Evolutionary conservation across 495 filamentous ascomycete genomes (phyloP).

Genomic region (Trichoderma asperelloides): DNA sequence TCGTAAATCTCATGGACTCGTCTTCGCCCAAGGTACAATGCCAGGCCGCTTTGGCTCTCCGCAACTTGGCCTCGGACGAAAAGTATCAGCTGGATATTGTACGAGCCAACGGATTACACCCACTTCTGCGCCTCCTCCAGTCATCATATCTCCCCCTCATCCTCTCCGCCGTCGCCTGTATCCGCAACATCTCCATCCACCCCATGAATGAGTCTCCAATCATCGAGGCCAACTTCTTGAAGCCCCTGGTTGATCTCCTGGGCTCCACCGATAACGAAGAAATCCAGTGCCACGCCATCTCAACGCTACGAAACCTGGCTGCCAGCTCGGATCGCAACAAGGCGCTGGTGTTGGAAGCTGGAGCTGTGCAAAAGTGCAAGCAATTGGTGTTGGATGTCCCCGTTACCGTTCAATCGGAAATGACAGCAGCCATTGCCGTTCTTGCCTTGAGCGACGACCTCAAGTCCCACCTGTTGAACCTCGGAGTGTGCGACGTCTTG

Average conservation of each 20-base stretch:
- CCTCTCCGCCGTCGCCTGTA: conserved; percentile 93
- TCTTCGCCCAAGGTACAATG: conserved; percentile 97
- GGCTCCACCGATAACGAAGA: conserved; percentile 97
- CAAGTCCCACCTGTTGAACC: conserved; percentile 79
- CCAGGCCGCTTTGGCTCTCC: conserved; percentile 86
- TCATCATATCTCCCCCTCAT: conserved; percentile 94
- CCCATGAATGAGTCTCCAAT: conserved; percentile 99
- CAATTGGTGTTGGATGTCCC: conserved; percentile 90
- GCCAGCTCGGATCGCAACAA: conserved; percentile 97
- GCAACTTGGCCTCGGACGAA: conserved; percentile 94
- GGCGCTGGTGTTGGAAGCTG: conserved; percentile 87
- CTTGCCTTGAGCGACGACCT: conserved; percentile 91
- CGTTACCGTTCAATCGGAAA: conserved; percentile 91
- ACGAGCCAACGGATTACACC: conserved; percentile 69
- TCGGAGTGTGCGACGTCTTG: conserved; percentile 93
- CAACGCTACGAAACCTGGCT: conserved; percentile 88
- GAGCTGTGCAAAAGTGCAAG: conserved; percentile 97
- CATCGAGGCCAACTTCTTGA: conserved; percentile 93
- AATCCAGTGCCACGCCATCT: conserved; percentile 97
- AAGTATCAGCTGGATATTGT: conserved; percentile 99
- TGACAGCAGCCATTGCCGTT: conserved; percentile 98
- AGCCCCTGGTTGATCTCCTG: conserved; percentile 84
- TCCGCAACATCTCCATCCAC: conserved; percentile 97
- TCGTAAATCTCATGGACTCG: conserved; percentile 95
- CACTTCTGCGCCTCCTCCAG: conserved; percentile 80